These are phyloP conservation scores for Pseudognaphalium luteoalbum DNA, from an alignment of 129 eudicot genomes.

Conservation along the genomic window DNA sequence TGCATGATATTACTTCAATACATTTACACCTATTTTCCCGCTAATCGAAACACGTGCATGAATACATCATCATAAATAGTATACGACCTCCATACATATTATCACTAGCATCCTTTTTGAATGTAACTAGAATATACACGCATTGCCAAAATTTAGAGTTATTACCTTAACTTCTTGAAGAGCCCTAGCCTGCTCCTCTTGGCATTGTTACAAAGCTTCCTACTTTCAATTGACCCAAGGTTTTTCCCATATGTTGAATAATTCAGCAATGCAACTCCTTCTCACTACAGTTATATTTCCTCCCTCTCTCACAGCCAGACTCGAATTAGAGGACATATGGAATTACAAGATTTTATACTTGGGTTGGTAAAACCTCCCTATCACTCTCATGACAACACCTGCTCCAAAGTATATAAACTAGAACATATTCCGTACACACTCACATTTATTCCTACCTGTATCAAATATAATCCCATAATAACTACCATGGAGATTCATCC, in stretches of 20 bases:
- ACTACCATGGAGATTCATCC: not conserved
- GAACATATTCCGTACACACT: not conserved
- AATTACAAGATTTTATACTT: not conserved
- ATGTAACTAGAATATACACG: not conserved
- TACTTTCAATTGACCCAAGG: not conserved
- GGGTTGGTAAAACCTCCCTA: not conserved
- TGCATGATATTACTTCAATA: not conserved
- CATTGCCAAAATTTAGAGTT: not conserved
- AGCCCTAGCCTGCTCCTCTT: not conserved
- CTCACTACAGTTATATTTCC: not conserved
- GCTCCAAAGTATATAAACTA: not conserved
- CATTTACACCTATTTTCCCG: not conserved
- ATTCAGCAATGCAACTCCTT: not conserved
- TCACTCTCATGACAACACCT: not conserved
- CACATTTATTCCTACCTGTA: not conserved
- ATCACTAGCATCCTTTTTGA: not conserved
- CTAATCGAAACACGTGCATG: not conserved
- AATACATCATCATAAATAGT: not conserved
- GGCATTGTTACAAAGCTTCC: not conserved
- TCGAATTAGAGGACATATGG: not conserved
- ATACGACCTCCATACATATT: not conserved
- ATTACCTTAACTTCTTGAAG: not conserved
- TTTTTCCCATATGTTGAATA: not conserved
- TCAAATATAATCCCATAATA: not conserved
- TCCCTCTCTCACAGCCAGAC: not conserved